phyloP scores from a whole-genome alignment of 2,329 filamentous ascomycete species.

The Podosphaera fusca region DNA sequence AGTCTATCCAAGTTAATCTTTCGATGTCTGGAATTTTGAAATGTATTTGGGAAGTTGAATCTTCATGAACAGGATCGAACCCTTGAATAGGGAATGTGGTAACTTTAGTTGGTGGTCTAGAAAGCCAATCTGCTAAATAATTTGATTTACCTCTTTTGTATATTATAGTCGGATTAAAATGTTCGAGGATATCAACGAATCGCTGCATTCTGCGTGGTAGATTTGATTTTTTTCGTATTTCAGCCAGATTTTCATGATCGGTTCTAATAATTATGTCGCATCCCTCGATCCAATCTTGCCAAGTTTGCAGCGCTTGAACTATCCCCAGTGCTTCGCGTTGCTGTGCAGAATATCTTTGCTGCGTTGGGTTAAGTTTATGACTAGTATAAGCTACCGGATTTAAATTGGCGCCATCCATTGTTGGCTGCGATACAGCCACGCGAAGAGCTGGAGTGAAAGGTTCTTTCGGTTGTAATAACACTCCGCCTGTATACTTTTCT shows the following conservation, averaged over 20 bases:
- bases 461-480: not conserved
- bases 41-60: not conserved
- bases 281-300: not conserved
- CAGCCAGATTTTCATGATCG: not conserved
- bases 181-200: not conserved
- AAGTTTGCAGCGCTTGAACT: not conserved
- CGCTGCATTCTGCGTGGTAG: not conserved
- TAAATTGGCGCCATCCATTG: not conserved
- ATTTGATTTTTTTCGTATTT: not conserved
- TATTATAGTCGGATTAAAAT: slow-evolving; percentile 1
- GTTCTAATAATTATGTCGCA: not conserved
- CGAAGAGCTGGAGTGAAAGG: not conserved
- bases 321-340: not conserved
- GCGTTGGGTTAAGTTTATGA: not conserved
- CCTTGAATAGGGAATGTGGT: not conserved
- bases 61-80: not conserved
- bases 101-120: not conserved
- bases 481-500: not conserved
- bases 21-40: not conserved
- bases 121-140: not conserved
- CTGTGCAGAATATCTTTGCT: not conserved
- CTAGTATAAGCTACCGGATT: not conserved
- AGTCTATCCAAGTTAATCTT: not conserved
- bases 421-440: not conserved
- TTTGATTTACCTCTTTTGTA: not conserved